Conservation (phyloP, 495 filamentous ascomycete species). For the Saxophila tyrrhenica region DNA sequence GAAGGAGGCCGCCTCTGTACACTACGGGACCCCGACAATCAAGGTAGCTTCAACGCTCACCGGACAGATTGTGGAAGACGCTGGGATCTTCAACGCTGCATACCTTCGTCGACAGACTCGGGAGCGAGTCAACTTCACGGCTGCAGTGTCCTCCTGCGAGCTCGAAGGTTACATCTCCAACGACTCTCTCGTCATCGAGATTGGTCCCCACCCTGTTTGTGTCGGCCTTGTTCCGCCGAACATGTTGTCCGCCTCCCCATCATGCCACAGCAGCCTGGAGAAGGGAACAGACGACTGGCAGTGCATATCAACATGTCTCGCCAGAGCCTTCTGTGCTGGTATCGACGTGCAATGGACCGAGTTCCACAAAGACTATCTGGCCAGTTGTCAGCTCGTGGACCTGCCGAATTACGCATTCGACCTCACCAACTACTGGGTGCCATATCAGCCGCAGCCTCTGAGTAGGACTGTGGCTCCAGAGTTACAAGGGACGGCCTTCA, state of each 20-base stretch:
- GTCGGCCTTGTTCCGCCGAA: slow-evolving; percentile 20
- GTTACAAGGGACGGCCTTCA: slow-evolving; percentile 3
- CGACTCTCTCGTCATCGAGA: slow-evolving; percentile 29
- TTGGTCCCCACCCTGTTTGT: slow-evolving; percentile 34
- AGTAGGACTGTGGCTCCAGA: too few species aligned
- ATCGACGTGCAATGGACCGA: slow-evolving; percentile 16
- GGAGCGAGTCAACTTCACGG: slow-evolving; percentile 62
- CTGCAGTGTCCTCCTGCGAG: slow-evolving; percentile 34
- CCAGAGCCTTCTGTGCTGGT: slow-evolving; percentile 6
- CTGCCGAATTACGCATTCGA: slow-evolving; percentile 71
- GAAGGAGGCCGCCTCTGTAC: slow-evolving; percentile 42
- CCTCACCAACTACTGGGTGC: slow-evolving; percentile 72
- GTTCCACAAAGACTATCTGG: slow-evolving; percentile 18
- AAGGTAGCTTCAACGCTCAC: slow-evolving; percentile 62
- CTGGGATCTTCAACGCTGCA: slow-evolving; percentile 40
- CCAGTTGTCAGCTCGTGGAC: slow-evolving; percentile 4
- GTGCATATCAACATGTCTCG: slow-evolving; percentile 3
- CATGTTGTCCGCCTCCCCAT: slow-evolving; percentile 4
- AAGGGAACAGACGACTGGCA: slow-evolving; percentile 12
- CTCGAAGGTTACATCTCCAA: slow-evolving; percentile 18
- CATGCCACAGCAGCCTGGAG: background rate
- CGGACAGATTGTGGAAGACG: slow-evolving; percentile 45
- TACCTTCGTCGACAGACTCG: slow-evolving; percentile 60
- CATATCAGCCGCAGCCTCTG: slow-evolving; percentile 48
- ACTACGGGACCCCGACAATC: slow-evolving; percentile 50